Evolutionary conservation across 2,329 filamentous ascomycete species (phyloP).

Genomic region (Zalaria obscura): DNA sequence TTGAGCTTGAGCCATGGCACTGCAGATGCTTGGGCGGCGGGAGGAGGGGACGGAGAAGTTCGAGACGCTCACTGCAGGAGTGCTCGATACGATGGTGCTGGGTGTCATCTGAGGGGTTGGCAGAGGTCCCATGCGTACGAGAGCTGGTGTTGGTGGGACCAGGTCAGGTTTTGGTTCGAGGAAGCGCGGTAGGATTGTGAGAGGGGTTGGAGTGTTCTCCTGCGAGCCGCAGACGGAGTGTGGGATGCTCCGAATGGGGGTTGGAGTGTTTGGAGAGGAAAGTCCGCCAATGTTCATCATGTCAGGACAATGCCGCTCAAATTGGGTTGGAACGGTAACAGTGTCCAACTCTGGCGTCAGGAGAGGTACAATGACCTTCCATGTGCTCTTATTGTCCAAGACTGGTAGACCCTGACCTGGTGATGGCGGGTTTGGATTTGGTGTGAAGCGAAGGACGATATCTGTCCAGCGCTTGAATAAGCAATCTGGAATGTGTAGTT

Average conservation of each 20-base stretch:
- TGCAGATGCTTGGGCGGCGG: slow-evolving; percentile 42
- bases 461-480: slow-evolving; percentile 90
- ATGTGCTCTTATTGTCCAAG: slow-evolving; percentile 11
- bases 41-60: slow-evolving; percentile 31
- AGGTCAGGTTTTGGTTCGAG: slow-evolving; percentile 37
- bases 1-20: slow-evolving; percentile 44
- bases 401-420: slow-evolving; percentile 9
- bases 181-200: slow-evolving; percentile 27
- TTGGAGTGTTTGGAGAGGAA: not conserved
- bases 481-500: slow-evolving; percentile 79
- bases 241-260: slow-evolving; percentile 2
- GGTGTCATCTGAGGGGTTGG: slow-evolving; percentile 51
- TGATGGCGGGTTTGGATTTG: slow-evolving; percentile 26
- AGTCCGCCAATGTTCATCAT: not conserved
- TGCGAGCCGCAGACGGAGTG: slow-evolving; percentile 17
- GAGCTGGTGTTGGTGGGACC: slow-evolving; percentile 37
- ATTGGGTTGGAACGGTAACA: not conserved
- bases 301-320: not conserved
- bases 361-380: slow-evolving; percentile 37
- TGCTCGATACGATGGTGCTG: slow-evolving; percentile 35
- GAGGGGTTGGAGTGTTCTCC: slow-evolving; percentile 28
- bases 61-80: slow-evolving; percentile 47
- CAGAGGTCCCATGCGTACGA: slow-evolving; percentile 40
- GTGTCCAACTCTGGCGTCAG: slow-evolving; percentile 43
- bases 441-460: slow-evolving; percentile 74